phyloP scores from a whole-genome alignment of 31 red algal species.

The Odonthalia washingtoniensis region DNA sequence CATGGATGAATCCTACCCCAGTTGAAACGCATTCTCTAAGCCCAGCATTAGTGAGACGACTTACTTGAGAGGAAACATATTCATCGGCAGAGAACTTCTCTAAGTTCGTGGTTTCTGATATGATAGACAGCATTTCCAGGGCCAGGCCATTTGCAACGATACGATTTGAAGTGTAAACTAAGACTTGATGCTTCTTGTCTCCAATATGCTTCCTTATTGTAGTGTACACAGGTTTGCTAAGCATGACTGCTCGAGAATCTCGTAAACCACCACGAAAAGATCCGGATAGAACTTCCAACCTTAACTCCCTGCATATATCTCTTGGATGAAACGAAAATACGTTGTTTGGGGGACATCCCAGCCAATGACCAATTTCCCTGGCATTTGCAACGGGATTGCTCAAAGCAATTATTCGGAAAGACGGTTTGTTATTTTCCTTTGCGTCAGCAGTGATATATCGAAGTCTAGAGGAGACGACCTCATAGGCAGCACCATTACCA shows the following conservation, averaged over 20 bases:
- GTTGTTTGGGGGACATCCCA: slow-evolving; percentile 69
- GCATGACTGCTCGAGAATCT: slow-evolving; percentile 44
- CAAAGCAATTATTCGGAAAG: slow-evolving; percentile 78
- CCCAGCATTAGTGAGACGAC: neutral
- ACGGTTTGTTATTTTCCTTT: slow-evolving; percentile 28
- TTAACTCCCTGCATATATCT: slow-evolving; percentile 34
- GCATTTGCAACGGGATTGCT: slow-evolving; percentile 79
- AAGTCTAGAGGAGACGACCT: slow-evolving; percentile 72
- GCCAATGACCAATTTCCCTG: slow-evolving; percentile 85
- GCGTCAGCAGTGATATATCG: slow-evolving; percentile 75
- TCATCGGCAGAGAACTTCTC: slow-evolving; percentile 4
- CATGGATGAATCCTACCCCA: slow-evolving; percentile 76
- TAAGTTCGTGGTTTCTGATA: slow-evolving; percentile 16
- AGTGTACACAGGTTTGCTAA: slow-evolving; percentile 63
- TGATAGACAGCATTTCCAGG: slow-evolving; percentile 42
- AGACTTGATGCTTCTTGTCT: neutral
- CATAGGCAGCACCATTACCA: slow-evolving; percentile 60
- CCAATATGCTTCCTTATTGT: slow-evolving; percentile 63
- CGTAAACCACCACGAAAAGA: slow-evolving; percentile 31
- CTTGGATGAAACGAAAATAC: slow-evolving; percentile 83
- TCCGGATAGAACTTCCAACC: slow-evolving; percentile 29
- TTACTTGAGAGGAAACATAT: neutral
- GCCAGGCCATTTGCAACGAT: slow-evolving; percentile 68
- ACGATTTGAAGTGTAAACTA: slow-evolving; percentile 79
- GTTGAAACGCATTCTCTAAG: slow-evolving; percentile 62